Evolutionary conservation across 768 basidiomycete species (phyloP).

Genomic region (Clitopilus hobsonii): DNA sequence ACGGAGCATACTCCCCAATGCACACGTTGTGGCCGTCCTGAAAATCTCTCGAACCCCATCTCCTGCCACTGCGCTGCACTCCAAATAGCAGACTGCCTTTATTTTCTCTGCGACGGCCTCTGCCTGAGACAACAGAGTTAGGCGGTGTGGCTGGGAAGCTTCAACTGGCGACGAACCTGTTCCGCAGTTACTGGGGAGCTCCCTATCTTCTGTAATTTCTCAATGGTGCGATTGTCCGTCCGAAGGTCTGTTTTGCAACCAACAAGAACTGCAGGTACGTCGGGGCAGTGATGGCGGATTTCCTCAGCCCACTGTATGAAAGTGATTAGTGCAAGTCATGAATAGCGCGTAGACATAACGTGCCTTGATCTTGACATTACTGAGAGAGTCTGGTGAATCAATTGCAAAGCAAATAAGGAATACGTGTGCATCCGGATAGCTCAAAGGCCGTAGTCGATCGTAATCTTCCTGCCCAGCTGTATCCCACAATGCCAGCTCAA

Average conservation of each 20-base stretch:
- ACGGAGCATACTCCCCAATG: background rate
- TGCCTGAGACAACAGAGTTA: background rate
- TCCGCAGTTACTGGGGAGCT: background rate
- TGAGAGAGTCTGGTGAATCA: background rate
- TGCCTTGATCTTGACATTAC: background rate
- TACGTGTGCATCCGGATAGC: background rate
- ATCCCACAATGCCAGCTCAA: background rate
- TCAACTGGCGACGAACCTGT: background rate
- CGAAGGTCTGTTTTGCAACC: background rate
- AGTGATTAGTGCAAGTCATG: background rate
- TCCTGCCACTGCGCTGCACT: background rate
- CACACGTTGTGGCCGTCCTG: background rate
- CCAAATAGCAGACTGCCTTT: background rate
- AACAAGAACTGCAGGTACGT: background rate
- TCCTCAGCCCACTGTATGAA: background rate
- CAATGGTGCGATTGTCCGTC: background rate
- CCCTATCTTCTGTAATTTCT: background rate
- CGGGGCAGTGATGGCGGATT: background rate
- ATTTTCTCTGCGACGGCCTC: background rate
- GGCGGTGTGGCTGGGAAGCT: background rate
- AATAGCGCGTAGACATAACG: background rate
- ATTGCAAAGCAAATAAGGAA: background rate
- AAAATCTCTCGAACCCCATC: background rate
- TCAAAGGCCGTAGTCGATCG: background rate
- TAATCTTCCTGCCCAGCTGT: background rate